These are phyloP conservation scores for Fusarium marasasianum DNA, from an alignment of 2,329 filamentous ascomycete genomes.

Conservation along the genomic window DNA sequence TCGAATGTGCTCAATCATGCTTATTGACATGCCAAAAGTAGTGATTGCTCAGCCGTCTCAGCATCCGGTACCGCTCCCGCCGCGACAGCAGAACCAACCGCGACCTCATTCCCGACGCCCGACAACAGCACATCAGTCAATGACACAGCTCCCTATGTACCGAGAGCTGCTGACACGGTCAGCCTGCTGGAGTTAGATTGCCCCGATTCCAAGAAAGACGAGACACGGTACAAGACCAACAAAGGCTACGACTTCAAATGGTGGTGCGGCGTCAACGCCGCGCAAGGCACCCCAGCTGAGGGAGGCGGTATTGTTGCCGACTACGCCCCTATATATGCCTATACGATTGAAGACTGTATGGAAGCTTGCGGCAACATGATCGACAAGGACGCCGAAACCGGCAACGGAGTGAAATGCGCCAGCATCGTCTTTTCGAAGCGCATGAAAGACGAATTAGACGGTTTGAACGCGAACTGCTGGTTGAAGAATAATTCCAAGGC, in stretches of 20 bases:
- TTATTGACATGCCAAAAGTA: background rate
- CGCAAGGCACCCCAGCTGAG: background rate
- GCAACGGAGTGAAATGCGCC: background rate
- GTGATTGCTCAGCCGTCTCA: background rate
- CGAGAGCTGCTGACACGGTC: conserved; percentile 2
- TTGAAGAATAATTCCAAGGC: background rate
- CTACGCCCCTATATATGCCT: conserved; percentile 1
- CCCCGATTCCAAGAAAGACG: conserved; percentile 1
- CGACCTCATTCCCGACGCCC: conserved; percentile 11
- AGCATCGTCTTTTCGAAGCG: conserved; percentile 20
- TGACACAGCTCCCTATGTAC: conserved; percentile 17
- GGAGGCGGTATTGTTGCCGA: conserved; percentile 19
- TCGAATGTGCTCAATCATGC: too few species aligned
- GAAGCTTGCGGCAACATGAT: conserved; percentile 19
- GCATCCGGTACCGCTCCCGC: conserved; percentile 1
- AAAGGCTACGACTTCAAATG: conserved; percentile 28
- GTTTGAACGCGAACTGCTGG: conserved; percentile 18
- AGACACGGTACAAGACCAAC: conserved; percentile 22
- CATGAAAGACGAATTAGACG: background rate
- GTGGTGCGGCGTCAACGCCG: conserved; percentile 29
- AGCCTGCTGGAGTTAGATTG: conserved; percentile 3
- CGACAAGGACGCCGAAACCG: background rate
- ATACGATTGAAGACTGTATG: conserved; percentile 25
- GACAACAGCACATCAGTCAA: conserved; percentile 19
- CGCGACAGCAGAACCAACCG: conserved; percentile 8